Evolutionary conservation across 1,284 basidiomycete genomes (phyloP), one percentile per base, ranked within the genome.

Genomic region (Ustilago curta): DNA sequence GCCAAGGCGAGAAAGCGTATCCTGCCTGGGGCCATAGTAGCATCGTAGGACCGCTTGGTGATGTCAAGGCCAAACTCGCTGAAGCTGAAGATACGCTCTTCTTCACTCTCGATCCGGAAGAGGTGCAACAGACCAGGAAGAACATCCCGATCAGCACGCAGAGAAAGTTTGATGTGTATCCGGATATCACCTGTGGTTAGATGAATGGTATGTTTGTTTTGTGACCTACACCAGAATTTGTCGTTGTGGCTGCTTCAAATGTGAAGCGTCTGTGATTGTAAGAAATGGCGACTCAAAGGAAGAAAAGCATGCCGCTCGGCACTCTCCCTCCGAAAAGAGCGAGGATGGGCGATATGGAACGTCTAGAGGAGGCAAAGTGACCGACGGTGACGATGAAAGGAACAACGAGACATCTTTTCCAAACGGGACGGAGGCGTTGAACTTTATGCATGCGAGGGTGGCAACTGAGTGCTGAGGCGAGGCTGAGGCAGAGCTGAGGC

Each of bases 31-130:
- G 83, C 4, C 81, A 83, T 48, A 73, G 70, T 27, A 83, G 69
- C 31, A 54, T 84, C 21, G 76, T 80, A 8, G 82, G 83, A 32
- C 83, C 83, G 7, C 67, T 93, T 87, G 97, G 91, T n/a, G 88
- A 90, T 64, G 89, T 96, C 27, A 85, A 97, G 3, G 89, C 87
- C 3, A 92, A 95, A 83, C 91, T 93, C 11, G 89, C 89, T 37
- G 92, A 97, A 77, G 88, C 88, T 3, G 94, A 96, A 85, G 89
- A 90, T 27, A 95, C 96, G 66, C 82, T 97, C 8, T 73, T 60
- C 55, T 74, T 74, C n/a, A 70, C 68, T 3, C 37, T 84, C 6
- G 74, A 83, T 18, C 79, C 78, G 1, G 72, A 77, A 35, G 72
- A 77, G 57, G 66, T 83, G 11, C 29, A 47, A 16, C 76, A 80